phyloP scores from a whole-genome alignment of 1,284 basidiomycete genomes.

The Cryptococcus sp. region DNA sequence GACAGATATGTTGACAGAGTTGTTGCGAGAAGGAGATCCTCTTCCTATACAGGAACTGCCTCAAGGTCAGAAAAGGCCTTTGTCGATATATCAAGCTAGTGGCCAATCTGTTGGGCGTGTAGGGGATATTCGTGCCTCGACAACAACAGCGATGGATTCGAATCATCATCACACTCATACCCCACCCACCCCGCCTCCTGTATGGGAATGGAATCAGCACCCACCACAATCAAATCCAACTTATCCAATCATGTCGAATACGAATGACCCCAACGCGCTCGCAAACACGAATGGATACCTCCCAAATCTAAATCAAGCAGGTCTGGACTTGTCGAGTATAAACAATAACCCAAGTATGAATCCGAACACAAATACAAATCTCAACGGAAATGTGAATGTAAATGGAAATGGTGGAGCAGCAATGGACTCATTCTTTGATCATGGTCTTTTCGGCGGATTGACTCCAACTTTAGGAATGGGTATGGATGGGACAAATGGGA shows the following conservation, averaged over 20 bases:
- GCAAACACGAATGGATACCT: no score
- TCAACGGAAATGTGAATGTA: neutral
- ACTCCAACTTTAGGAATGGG: constrained; percentile 10
- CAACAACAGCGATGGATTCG: no score
- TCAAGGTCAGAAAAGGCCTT: constrained; percentile 8
- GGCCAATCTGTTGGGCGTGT: neutral
- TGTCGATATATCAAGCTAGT: neutral
- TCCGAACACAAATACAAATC: neutral
- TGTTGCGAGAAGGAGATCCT: constrained; percentile 16
- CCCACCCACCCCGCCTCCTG: neutral
- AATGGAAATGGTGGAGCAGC: neutral
- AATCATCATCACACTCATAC: no score
- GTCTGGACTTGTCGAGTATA: no score
- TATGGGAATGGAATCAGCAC: neutral
- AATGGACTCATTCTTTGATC: constrained; percentile 8
- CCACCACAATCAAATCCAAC: neutral
- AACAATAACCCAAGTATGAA: no score
- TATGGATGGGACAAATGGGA: constrained; percentile 6
- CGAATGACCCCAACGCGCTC: neutral
- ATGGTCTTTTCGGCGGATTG: constrained; percentile 8
- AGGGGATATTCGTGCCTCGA: neutral
- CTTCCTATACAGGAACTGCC: constrained; percentile 1
- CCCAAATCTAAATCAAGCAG: no score
- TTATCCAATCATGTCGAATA: neutral
- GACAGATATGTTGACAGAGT: constrained; percentile 34